phyloP scores from a whole-genome alignment of 2,329 filamentous ascomycete genomes.

The Elsinoe batatas region DNA sequence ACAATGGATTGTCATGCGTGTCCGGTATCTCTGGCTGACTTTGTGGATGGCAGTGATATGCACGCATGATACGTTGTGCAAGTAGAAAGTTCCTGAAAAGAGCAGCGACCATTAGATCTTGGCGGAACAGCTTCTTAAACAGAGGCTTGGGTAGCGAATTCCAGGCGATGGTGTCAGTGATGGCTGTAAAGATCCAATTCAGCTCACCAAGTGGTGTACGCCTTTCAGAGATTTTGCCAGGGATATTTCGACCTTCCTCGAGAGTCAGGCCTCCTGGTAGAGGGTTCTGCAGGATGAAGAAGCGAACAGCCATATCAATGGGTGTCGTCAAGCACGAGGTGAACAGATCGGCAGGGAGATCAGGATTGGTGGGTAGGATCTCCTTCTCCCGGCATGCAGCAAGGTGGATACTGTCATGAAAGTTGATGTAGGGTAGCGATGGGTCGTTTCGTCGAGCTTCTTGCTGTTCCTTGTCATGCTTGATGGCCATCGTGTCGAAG shows the following conservation, averaged over 20 bases:
- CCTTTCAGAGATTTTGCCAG: constrained; percentile 82
- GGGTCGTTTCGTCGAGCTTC: constrained; percentile 69
- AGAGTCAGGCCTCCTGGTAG: constrained; percentile 53
- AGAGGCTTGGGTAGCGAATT: constrained; percentile 81
- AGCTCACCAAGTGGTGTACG: constrained; percentile 89
- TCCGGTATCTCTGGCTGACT: constrained; percentile 87
- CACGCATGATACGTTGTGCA: constrained; percentile 89
- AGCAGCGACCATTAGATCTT: constrained; percentile 98
- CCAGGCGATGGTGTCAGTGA: constrained; percentile 98
- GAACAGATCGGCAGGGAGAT: constrained; percentile 88
- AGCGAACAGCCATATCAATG: constrained; percentile 93
- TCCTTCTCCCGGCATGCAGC: constrained; percentile 86
- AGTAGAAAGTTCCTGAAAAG: constrained; percentile 93
- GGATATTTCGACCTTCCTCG: constrained; percentile 78
- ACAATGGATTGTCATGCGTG: constrained; percentile 87
- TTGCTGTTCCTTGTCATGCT: constrained; percentile 81
- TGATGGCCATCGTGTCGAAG: constrained; percentile 88
- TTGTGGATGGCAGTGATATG: constrained; percentile 90
- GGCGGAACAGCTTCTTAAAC: constrained; percentile 93
- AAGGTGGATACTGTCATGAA: constrained; percentile 82
- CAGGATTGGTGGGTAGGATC: constrained; percentile 87
- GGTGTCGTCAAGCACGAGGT: constrained; percentile 93
- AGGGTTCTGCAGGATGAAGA: constrained; percentile 91
- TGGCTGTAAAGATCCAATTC: constrained; percentile 99
- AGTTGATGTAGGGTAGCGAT: constrained; percentile 40